phyloP scores from a whole-genome alignment of 768 basidiomycete genomes.

The Cystobasidium tubakii region DNA sequence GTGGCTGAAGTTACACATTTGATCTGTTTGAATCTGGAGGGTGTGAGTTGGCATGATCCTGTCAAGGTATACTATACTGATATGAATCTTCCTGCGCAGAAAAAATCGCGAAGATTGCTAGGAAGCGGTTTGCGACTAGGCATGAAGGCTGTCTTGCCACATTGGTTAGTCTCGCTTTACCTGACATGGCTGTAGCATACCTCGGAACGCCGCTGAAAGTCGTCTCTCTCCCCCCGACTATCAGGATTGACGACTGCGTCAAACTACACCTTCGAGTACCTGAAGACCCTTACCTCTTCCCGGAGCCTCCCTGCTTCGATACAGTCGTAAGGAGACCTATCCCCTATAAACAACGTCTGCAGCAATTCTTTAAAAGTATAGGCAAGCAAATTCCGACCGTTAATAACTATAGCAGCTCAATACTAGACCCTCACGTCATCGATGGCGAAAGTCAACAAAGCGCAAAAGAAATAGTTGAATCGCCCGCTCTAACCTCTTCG shows the following conservation, averaged over 20 bases:
- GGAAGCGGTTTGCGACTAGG: constrained; percentile 48
- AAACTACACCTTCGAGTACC: constrained; percentile 45
- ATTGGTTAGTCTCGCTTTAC: constrained; percentile 58
- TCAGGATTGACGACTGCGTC: constrained; percentile 60
- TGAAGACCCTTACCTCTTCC: constrained; percentile 52
- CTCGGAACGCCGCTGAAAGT: background rate
- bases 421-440: background rate
- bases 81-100: constrained; percentile 49
- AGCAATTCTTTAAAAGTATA: background rate
- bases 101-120: constrained; percentile 59
- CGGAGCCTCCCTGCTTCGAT: constrained; percentile 60
- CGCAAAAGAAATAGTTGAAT: background rate
- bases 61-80: no score
- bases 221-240: background rate
- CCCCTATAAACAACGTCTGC: background rate
- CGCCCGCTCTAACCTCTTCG: background rate
- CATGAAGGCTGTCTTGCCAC: constrained; percentile 71
- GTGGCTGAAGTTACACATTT: constrained; percentile 84
- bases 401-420: constrained; percentile 1
- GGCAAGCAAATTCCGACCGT: background rate
- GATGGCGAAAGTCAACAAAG: background rate
- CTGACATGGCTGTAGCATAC: background rate
- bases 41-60: constrained; percentile 39
- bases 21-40: constrained; percentile 56
- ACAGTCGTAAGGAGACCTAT: constrained; percentile 31